Base-by-base conservation (phyloP, 805 yeast genomes). In the Wickerhamiella qilinensis region DNA sequence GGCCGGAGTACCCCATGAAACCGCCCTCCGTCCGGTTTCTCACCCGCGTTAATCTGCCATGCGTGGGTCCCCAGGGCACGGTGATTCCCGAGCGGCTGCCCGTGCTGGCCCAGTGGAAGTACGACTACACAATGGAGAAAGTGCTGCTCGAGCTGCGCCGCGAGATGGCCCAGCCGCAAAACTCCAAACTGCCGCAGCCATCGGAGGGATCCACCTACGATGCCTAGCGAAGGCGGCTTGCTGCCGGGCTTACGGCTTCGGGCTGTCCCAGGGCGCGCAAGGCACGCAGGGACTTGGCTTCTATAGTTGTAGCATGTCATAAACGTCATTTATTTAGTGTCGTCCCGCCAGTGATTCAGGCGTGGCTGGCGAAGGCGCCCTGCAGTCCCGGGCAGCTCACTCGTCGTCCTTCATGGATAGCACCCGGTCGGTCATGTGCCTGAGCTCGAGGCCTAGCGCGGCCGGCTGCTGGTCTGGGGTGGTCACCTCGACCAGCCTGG, bases 111-210 rank as follows among this genome's bases (percentile, higher is more conserved):
- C 68, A 72, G 48, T 91, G 99, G 99, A 84, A 79, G 57, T 69
- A 93, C 54, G 67, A 74, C n/a, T 82, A 78, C 56, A 82, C 86
- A 33, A 83, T 91, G 85, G 98, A 91, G 60, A 80, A 85, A n/a
- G 68, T 91, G 6, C 66, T 91, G 46, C 68, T 86, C 46, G 97
- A 86, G 52, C 62, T 91, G 51, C 73, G 98, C 30, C 54, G 62
- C 49, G 82, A 76, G 48, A 88, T 91, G 97, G 94, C 93, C 1
- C 59, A 71, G 17, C 71, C 88, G 3, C 58, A 75, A 11, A 85
- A 91, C 58, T 77, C 85, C 64, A 84, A 82, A 62, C 64, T 88
- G 46, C 65, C 77, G 8, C 99, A 91, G 63, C 99, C 98, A 12
- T 63, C 78, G 9, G 99, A 91, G 63, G 96, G 96, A 8, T 60